phyloP scores from a whole-genome alignment of 192 early-diverging fungal genomes.

The Helicostylum pulchrum region DNA sequence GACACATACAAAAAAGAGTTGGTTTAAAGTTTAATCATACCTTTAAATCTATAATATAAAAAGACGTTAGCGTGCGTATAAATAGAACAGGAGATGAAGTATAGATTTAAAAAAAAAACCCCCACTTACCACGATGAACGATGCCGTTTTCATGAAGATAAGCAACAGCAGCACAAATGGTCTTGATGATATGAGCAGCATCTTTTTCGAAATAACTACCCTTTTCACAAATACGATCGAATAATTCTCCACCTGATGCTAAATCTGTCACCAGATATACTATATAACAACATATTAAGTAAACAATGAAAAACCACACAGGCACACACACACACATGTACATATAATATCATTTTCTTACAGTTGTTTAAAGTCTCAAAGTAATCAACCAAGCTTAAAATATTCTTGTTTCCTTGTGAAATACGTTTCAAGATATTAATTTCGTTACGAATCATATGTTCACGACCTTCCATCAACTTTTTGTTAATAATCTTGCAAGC shows the following conservation, averaged over 20 bases:
- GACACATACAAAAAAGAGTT: background rate
- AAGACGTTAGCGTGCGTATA: background rate
- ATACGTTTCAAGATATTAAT: constrained; percentile 67
- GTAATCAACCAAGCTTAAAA: constrained; percentile 72
- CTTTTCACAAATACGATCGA: constrained; percentile 77
- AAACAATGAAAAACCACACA: background rate
- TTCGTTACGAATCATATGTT: constrained; percentile 70
- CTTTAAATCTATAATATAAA: constrained; percentile 38
- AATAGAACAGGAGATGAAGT: no score
- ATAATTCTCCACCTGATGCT: constrained; percentile 89
- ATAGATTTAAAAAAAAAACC: no score
- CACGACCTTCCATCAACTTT: constrained; percentile 64
- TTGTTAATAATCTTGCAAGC: constrained; percentile 85
- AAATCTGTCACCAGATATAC: constrained; percentile 81
- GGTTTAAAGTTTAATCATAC: constrained; percentile 3
- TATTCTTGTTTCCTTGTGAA: constrained; percentile 67
- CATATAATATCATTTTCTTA: constrained; percentile 26
- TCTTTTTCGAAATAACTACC: constrained; percentile 75
- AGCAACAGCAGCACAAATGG: constrained; percentile 73
- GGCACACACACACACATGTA: background rate
- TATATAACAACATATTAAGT: constrained; percentile 18
- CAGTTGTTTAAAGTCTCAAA: constrained; percentile 75
- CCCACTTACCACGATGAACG: constrained; percentile 80
- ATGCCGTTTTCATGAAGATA: constrained; percentile 83
- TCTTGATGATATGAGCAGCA: constrained; percentile 74